Base-by-base conservation (phyloP, 306 rosid genomes). In the Cicer chorassanicum region DNA sequence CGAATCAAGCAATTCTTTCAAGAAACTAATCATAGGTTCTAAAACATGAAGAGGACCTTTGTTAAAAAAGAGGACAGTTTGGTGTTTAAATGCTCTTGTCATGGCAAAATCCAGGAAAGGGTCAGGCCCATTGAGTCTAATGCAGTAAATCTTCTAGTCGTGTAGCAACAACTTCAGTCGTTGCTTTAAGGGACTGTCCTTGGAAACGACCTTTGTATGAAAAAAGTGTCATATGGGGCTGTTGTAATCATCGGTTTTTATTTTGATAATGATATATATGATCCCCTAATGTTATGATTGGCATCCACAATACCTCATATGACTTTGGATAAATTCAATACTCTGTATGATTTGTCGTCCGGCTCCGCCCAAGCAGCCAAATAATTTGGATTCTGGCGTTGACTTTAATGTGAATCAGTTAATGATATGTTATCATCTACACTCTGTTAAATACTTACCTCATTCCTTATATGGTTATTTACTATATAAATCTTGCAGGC, bases 401-500 rank as follows among this genome's bases (percentile, higher is more conserved):
- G 55, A 65, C 19, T 11, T 74, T 46, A 36, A 51, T 36, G 75
- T 61, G 36, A 66, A 18, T 2, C 40, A 18, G 39, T 44, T 6
- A 49, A 24, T 42, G 61, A 24, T 19, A 49, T 36, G 51, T 43
- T 44, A 29, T n/a, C 10, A 60, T 59, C 34, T 67, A 44, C 16
- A 19, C 57, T n/a, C 46, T 65, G 41, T 61, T 53, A 24, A 6
- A 53, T 12, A 38, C 15, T 72, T 39, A 68, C 63, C 16, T 10
- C 50, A 64, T 70, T 76, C 36, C 55, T 55, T 18, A 66, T 34
- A 29, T 40, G 75, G n/a, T 75, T 84, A 13, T 40, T 68, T 76
- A 62, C 39, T 45, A 9, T 45, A 9, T 53, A 15, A 63, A 76
- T 79, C 34, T 80, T 81, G 34, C 85, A 94, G 99, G 99, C 99